Evolutionary conservation across 768 basidiomycete genomes (phyloP), one percentile per base, ranked within the genome.

Genomic region (Termitomyces heimii): DNA sequence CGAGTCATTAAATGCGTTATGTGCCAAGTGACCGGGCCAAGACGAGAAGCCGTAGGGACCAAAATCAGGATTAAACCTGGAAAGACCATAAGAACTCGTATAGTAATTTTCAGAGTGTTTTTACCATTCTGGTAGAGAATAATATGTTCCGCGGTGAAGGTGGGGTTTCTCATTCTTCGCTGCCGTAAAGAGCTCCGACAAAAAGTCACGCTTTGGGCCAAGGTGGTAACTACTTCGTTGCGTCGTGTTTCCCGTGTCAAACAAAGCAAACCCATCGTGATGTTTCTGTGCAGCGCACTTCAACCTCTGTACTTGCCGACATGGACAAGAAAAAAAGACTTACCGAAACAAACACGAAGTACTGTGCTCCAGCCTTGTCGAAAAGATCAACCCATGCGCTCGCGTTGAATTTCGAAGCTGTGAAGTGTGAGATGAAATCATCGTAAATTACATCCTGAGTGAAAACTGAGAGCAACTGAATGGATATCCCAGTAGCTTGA

Each of bases 191-290:
- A 85, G 68, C 53, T 83, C 82, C 26, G 70, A 65, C 14, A 84
- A 59, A 35, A 84, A 73, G 63, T 85, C 80, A 8, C 79, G 75
- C 59, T 78, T 69, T 0, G 82, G 82, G 1, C 77, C 74, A 16
- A 83, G 71, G 47, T 77, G 60, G 8, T 80, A 73, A 24, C 77
- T 78, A 46, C 73, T 80, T 53, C 83, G 66, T 60, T 82, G 70
- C 0, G 80, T 80, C 4, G 82, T 80, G 52, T 81, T 73, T 49
- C 71, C 73, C 3, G 84, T 80, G 60, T 85, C 81, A 34, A 84
- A 85, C 2, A 84, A 63, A 1, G 71, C 72, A 56, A 78, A 84
- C 0, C 84, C 84, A 54, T 85, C 84, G 55, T 85, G 83, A 54
- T 85, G 83, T 76, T 82, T 85, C 77, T 81, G 62, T 18, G 6